Evolutionary conservation across 1,284 basidiomycete species (phyloP).

Genomic region (Phenoliferia sp.): DNA sequence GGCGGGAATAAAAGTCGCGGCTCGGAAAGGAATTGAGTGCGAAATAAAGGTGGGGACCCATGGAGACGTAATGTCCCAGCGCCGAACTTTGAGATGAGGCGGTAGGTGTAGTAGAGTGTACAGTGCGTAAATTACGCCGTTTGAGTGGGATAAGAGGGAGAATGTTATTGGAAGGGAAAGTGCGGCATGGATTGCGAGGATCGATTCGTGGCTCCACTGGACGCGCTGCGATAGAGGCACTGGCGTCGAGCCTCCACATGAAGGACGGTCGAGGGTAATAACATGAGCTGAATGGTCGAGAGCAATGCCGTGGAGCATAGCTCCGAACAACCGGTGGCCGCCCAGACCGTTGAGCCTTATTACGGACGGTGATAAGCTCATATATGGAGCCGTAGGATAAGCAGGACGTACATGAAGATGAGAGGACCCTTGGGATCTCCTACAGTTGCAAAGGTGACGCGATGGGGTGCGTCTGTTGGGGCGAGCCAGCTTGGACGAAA

Average conservation of each 20-base stretch:
- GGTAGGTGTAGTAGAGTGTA: conserved; percentile 12
- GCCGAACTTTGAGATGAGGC: background rate
- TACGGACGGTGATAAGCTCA: background rate
- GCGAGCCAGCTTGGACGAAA: background rate
- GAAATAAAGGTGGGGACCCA: conserved; percentile 14
- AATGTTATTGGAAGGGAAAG: background rate
- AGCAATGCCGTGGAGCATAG: background rate
- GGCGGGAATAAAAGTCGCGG: conserved; percentile 15
- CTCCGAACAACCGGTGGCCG: background rate
- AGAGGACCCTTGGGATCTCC: background rate
- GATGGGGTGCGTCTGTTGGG: background rate
- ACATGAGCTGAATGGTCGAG: background rate
- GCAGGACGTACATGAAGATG: background rate
- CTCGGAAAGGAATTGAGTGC: background rate
- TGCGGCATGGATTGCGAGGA: conserved; percentile 3
- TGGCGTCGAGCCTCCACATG: background rate
- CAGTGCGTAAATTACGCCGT: conserved; percentile 24
- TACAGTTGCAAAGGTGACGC: background rate
- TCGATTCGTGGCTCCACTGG: background rate
- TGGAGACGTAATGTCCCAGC: conserved; percentile 13
- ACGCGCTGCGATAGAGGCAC: background rate
- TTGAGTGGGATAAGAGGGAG: conserved; percentile 19
- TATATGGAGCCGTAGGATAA: background rate
- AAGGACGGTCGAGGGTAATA: conserved; percentile 3
- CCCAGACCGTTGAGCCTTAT: background rate